These are phyloP conservation scores for Plasmodium fragile DNA, from an alignment of 169 alveolate species.

Conservation along the genomic window DNA sequence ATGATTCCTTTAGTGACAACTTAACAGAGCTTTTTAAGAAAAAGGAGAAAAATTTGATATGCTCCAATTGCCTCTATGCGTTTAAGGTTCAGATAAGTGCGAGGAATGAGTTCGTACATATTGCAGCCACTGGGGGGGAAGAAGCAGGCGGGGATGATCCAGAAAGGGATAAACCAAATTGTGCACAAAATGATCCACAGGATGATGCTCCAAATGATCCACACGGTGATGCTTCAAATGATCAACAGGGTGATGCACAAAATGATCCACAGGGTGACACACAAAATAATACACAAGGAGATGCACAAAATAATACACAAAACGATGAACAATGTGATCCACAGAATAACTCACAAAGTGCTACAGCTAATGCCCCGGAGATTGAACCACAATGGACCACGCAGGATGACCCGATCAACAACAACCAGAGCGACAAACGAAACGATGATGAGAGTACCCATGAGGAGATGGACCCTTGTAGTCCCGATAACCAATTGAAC, in stretches of 20 bases:
- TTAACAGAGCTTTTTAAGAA: constrained; percentile 25
- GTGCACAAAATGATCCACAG: background rate
- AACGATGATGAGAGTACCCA: background rate
- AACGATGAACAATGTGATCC: background rate
- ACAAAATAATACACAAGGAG: background rate
- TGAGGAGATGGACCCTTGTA: background rate
- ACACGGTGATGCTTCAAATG: background rate
- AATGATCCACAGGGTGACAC: background rate
- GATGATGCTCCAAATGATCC: background rate
- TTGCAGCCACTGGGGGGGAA: background rate
- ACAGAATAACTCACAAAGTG: background rate
- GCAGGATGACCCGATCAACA: background rate
- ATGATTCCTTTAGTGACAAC: constrained; percentile 30
- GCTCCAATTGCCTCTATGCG: constrained; percentile 58
- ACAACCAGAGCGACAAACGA: background rate
- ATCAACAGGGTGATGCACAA: background rate
- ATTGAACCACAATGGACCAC: background rate
- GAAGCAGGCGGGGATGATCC: background rate
- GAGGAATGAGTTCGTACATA: constrained; percentile 3
- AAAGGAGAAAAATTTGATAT: constrained; percentile 54
- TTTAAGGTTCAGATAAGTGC: constrained; percentile 56
- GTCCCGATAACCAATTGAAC: background rate
- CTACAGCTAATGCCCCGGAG: background rate
- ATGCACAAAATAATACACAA: background rate
- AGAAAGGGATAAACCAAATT: background rate